Base-by-base conservation (phyloP, 2,329 filamentous ascomycete genomes). In the Fusarium sacchari region DNA sequence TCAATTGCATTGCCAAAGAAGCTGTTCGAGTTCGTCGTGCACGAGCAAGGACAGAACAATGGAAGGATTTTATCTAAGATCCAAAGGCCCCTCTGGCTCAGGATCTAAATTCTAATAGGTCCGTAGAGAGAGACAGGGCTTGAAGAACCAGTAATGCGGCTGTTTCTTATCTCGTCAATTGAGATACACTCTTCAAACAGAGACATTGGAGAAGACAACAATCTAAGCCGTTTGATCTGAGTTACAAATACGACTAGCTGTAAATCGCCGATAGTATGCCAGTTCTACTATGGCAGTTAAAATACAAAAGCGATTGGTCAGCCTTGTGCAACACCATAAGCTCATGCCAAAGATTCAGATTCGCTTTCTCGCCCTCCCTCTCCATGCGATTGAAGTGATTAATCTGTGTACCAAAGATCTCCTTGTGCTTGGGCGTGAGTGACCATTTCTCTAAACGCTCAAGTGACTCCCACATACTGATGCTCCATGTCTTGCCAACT, bases 281-380 rank as follows among this genome's bases (percentile, higher is more conserved):
- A 0, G 37, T 32, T 15, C 11, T 32, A 0, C 0, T 1, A 7
- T 56, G 37, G 2, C 37, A 56, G 17, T 56, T 26, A 1, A 26
- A 43, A 2, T 34, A 56, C 1, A 24, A 17, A 3, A 43, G 43
- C 0, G 22, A 56, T 0, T 56, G 37, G 1, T 56, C 26, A 0
- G 0, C 1, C 28, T 32, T 24, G 0, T 13, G 9, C 0, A 43
- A 4, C 1, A 32, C 37, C 28, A 43, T 43, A 1, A 56, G 37
- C 3, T 56, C 53, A 43, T 56, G 53, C 53, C 28, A 34, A 6
- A 43, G 15, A 40, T 56, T 56, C 0, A 56, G 5, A 13, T 34
- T 43, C 0, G 53, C 15, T 0, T 34, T 9, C 2, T 43, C 53
- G 0, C 28, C 53, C 3, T 56, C 53, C 13, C 39, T 17, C 4